Conservation (phyloP, 2,329 filamentous ascomycete genomes). For the Thelonectria discophora region DNA sequence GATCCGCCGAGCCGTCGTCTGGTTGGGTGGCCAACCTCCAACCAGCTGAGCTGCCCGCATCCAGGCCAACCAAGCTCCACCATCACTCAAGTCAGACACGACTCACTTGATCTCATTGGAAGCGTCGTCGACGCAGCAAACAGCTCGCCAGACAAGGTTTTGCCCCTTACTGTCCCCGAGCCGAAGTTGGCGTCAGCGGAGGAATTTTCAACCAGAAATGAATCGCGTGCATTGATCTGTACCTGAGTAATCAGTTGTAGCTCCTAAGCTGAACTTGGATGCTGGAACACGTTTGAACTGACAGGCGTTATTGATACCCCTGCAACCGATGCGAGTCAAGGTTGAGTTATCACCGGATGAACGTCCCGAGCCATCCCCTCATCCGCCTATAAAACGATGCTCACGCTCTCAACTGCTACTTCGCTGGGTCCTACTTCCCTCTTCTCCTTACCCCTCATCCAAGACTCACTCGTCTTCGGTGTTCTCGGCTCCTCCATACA, state of each 20-base stretch:
- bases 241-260: too few relatives aligned
- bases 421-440: neutral
- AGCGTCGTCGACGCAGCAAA: conserved; percentile 9
- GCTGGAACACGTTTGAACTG: too few relatives aligned
- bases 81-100: conserved; percentile 17
- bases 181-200: conserved; percentile 16
- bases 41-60: conserved; percentile 31
- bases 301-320: neutral
- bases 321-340: neutral
- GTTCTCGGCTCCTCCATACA: conserved; percentile 61
- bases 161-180: conserved; percentile 9
- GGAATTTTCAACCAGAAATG: conserved; percentile 11
- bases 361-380: neutral
- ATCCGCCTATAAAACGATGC: neutral
- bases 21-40: conserved; percentile 41
- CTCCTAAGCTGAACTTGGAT: too few relatives aligned
- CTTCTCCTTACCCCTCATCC: neutral
- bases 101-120: conserved; percentile 19
- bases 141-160: conserved; percentile 5
- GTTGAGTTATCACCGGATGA: neutral
- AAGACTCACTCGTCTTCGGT: conserved; percentile 47
- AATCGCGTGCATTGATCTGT: neutral
- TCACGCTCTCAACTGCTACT: too few relatives aligned
- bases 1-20: conserved; percentile 27
- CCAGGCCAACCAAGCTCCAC: conserved; percentile 24